Conservation (phyloP, 352 stramenopile genomes). For the Phytopythium chamaehyphon region DNA sequence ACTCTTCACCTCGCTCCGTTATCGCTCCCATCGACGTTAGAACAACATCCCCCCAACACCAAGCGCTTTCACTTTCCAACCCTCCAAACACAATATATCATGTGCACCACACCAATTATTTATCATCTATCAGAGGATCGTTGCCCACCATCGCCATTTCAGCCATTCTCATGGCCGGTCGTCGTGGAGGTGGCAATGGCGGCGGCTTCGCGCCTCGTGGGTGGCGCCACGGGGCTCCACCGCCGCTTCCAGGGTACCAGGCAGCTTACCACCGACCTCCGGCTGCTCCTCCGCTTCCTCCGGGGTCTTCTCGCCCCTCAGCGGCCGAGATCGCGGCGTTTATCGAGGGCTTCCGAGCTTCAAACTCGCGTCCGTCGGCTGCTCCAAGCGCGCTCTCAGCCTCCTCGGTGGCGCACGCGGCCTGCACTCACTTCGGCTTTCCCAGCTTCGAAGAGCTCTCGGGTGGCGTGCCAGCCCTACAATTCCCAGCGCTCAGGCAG, state of each 20-base stretch:
- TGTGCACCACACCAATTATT: too few relatives aligned
- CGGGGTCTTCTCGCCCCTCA: slow-evolving; percentile 8
- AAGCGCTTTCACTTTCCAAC: too few relatives aligned
- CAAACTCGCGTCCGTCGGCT: slow-evolving; percentile 37
- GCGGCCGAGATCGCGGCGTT: slow-evolving; percentile 60
- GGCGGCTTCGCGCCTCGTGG: too few relatives aligned
- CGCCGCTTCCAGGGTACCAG: background rate
- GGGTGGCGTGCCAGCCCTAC: slow-evolving; percentile 26
- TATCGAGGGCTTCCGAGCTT: slow-evolving; percentile 44
- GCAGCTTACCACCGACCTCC: background rate
- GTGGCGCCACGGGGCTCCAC: background rate
- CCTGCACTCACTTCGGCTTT: slow-evolving; percentile 59
- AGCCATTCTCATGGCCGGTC: too few relatives aligned
- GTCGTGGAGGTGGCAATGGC: too few relatives aligned
- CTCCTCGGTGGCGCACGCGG: slow-evolving; percentile 35
- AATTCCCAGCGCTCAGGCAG: slow-evolving; percentile 46
- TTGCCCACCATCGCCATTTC: too few relatives aligned
- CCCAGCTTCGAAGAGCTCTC: slow-evolving; percentile 53
- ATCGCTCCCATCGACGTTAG: too few relatives aligned
- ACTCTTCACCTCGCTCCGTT: too few relatives aligned
- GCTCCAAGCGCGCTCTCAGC: slow-evolving; percentile 59
- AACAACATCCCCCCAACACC: too few relatives aligned
- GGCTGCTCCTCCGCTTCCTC: background rate
- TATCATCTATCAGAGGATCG: too few relatives aligned
- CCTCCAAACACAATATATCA: too few relatives aligned